Evolutionary conservation across 2,329 filamentous ascomycete species (phyloP).

Genomic region (Tolypocladium guangdongense): DNA sequence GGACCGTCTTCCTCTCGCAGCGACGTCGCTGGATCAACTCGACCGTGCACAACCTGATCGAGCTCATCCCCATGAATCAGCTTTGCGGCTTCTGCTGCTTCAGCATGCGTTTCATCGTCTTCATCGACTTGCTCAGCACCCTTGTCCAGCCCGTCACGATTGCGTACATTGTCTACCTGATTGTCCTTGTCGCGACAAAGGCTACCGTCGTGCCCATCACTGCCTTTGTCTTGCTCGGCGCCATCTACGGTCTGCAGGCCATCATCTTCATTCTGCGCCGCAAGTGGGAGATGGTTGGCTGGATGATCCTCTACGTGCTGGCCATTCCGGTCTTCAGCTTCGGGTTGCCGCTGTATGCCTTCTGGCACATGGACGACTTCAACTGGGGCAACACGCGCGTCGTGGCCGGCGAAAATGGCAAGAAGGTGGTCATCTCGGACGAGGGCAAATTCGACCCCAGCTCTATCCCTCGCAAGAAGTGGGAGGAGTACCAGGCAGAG

Average conservation of each 20-base stretch:
- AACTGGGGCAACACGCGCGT: conserved; percentile 98
- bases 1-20: conserved; percentile 91
- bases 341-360: conserved; percentile 81
- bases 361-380: conserved; percentile 99
- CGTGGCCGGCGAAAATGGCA: conserved; percentile 85
- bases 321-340: conserved; percentile 90
- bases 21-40: conserved; percentile 99
- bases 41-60: conserved; percentile 93
- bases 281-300: conserved; percentile 99
- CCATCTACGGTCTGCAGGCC: conserved; percentile 94
- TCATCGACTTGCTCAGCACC: conserved; percentile 85
- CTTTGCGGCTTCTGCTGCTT: conserved; percentile 99
- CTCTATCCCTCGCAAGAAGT: conserved; percentile 93
- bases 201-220: conserved; percentile 63
- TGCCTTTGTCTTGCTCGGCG: conserved; percentile 80
- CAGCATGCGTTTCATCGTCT: conserved; percentile 97
- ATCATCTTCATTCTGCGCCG: conserved; percentile 93
- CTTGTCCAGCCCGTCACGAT: conserved; percentile 85
- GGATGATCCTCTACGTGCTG: conserved; percentile 93
- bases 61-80: conserved; percentile 85
- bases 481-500: conserved; percentile 98
- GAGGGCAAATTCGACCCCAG: conserved; percentile 95
- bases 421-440: conserved; percentile 86
- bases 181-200: conserved; percentile 58
- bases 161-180: conserved; percentile 80